Conservation (phyloP, 441 rosid genomes). For the Eruca vesicaria region DNA sequence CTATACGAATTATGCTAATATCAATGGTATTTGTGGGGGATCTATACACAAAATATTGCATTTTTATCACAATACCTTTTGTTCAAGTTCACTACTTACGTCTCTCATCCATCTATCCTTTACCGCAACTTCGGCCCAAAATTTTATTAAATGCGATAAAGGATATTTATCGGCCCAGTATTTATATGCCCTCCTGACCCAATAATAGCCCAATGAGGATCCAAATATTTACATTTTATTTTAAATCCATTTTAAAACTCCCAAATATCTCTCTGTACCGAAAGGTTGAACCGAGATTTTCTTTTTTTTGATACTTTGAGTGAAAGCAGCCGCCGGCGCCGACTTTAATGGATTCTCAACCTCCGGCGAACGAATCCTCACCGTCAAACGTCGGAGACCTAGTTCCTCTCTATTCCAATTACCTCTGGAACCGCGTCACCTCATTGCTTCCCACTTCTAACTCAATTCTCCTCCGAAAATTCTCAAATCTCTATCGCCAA, state of each 20-base stretch:
- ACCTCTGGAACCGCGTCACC: slow-evolving; percentile 54
- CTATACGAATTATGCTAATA: no score
- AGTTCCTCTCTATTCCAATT: slow-evolving; percentile 53
- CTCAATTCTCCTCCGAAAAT: slow-evolving; percentile 45
- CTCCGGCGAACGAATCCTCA: slow-evolving; percentile 20
- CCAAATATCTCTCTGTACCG: not conserved
- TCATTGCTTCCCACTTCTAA: slow-evolving; percentile 39
- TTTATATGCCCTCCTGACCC: not conserved
- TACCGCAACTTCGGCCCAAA: no score
- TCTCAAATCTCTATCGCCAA: slow-evolving; percentile 53
- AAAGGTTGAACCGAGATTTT: not conserved
- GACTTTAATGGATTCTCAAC: slow-evolving; percentile 30
- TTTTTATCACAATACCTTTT: no score
- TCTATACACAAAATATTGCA: no score
- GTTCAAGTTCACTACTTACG: no score
- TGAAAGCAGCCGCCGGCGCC: not conserved
- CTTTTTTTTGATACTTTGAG: not conserved
- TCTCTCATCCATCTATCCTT: no score
- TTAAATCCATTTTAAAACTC: not conserved
- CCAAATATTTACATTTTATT: not conserved
- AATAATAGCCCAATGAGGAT: slow-evolving; percentile 13
- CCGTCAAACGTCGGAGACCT: slow-evolving; percentile 36
- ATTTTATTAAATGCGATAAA: no score
- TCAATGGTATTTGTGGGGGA: no score
- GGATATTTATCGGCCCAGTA: no score